phyloP scores from a whole-genome alignment of 179 eudicot genomes.

The Pouteria campechiana region DNA sequence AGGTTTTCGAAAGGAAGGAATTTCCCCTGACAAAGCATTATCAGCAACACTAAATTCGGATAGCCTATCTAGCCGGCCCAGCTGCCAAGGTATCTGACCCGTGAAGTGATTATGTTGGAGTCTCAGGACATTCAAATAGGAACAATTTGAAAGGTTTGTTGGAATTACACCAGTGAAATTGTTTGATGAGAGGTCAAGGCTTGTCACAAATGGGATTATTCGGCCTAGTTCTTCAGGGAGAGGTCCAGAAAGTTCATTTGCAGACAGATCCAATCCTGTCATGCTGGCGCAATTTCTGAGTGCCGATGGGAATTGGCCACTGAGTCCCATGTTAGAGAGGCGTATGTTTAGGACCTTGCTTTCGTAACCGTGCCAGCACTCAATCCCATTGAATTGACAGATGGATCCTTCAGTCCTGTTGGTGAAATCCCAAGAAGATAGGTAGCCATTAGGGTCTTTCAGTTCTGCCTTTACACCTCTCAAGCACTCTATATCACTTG shows the following conservation, averaged over 20 bases:
- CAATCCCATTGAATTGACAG: slow-evolving; percentile 63
- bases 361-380: slow-evolving; percentile 73
- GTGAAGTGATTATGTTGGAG: slow-evolving; percentile 52
- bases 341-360: slow-evolving; percentile 53
- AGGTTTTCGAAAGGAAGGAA: slow-evolving; percentile 26
- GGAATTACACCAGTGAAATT: slow-evolving; percentile 64
- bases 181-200: slow-evolving; percentile 63
- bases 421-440: slow-evolving; percentile 58
- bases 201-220: slow-evolving; percentile 21
- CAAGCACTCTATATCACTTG: slow-evolving; percentile 46
- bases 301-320: slow-evolving; percentile 62
- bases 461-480: slow-evolving; percentile 16
- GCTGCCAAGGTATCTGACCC: slow-evolving; percentile 54
- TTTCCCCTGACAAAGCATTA: slow-evolving; percentile 50
- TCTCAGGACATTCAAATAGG: slow-evolving; percentile 39
- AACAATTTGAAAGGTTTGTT: slow-evolving; percentile 32
- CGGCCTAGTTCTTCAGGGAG: slow-evolving; percentile 44
- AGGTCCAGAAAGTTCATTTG: slow-evolving; percentile 42
- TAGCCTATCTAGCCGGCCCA: slow-evolving; percentile 43
- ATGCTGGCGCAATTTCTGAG: slow-evolving; percentile 39
- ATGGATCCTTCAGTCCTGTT: slow-evolving; percentile 57
- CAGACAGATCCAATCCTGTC: slow-evolving; percentile 66
- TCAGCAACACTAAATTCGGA: slow-evolving; percentile 44
- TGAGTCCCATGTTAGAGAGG: slow-evolving; percentile 51
- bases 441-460: slow-evolving; percentile 38